Conservation (phyloP, 2,329 filamentous ascomycete genomes). For the Paraphoma chrysanthemicola region DNA sequence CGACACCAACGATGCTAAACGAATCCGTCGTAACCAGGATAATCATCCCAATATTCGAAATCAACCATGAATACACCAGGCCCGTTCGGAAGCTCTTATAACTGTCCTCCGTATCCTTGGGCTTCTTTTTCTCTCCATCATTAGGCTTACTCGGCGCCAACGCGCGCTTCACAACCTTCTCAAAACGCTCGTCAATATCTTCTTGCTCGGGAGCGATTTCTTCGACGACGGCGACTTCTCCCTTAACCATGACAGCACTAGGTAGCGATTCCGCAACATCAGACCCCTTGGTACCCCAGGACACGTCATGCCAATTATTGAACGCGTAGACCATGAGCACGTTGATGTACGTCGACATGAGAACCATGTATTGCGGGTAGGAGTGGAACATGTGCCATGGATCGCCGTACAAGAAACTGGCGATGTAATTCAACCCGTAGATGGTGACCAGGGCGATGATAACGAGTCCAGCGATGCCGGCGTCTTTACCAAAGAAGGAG, state of each 20-base stretch:
- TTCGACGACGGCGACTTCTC: conserved; percentile 87
- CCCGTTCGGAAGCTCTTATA: conserved; percentile 98
- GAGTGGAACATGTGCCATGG: conserved; percentile 99
- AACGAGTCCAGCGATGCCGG: conserved; percentile 79
- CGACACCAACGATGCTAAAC: conserved; percentile 10
- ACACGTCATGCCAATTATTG: conserved; percentile 99
- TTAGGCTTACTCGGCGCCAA: conserved; percentile 81
- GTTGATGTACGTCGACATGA: conserved; percentile 98
- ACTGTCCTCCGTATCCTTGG: conserved; percentile 91
- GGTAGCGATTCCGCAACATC: conserved; percentile 94
- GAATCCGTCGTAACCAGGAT: conserved; percentile 11
- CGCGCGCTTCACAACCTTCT: conserved; percentile 92
- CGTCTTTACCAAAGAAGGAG: conserved; percentile 80
- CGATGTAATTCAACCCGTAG: conserved; percentile 95
- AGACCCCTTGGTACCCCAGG: conserved; percentile 99
- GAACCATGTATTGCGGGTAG: conserved; percentile 88
- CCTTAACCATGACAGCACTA: conserved; percentile 85
- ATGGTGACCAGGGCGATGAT: conserved; percentile 91
- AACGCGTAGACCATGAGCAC: conserved; percentile 99
- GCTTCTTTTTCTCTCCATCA: conserved; percentile 69
- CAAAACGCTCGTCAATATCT: conserved; percentile 97
- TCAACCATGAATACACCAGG: conserved; percentile 15
- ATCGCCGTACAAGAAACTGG: conserved; percentile 96
- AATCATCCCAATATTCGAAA: conserved; percentile 15
- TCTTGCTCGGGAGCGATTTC: conserved; percentile 97